These are phyloP conservation scores for Hypoxylon sp. DNA, from an alignment of 2,329 filamentous ascomycete genomes.

Conservation along the genomic window DNA sequence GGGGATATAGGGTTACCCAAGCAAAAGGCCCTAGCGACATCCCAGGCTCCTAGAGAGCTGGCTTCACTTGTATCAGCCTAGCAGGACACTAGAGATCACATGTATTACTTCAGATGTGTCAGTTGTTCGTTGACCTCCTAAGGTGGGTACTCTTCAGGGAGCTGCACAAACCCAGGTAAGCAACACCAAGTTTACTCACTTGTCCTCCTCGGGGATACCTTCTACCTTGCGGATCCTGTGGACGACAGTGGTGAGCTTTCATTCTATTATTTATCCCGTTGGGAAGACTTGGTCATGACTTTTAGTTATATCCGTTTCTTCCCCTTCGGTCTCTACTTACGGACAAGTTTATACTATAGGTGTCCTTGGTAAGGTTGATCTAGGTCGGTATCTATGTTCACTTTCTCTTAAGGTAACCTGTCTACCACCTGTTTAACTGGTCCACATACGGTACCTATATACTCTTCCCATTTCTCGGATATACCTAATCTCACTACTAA, in stretches of 20 bases:
- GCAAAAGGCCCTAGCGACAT: not conserved
- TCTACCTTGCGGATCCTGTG: not conserved
- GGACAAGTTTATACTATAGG: not conserved
- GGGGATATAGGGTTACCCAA: not conserved
- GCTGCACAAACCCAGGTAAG: not conserved
- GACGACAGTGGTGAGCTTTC: not conserved
- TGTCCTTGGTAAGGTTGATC: not conserved
- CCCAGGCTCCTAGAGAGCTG: not conserved
- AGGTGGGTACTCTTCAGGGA: not conserved
- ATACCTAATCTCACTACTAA: not conserved
- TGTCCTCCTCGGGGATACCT: not conserved
- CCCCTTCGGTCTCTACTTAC: no score
- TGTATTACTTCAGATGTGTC: not conserved
- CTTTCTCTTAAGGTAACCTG: not conserved
- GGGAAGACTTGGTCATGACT: not conserved
- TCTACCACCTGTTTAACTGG: not conserved
- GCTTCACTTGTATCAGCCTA: not conserved
- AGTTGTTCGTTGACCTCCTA: not conserved
- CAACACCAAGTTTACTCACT: not conserved
- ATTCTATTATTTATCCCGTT: not conserved
- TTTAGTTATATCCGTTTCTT: no score
- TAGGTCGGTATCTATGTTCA: not conserved
- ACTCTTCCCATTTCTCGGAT: not conserved
- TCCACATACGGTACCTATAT: not conserved
- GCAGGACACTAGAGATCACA: not conserved